A percentile compares a stretch with the other conserved stretches of the same genome.
These are phyloP conservation scores for Angophora floribunda DNA, from an alignment of 345 rosid genomes.

Conservation along the genomic window DNA sequence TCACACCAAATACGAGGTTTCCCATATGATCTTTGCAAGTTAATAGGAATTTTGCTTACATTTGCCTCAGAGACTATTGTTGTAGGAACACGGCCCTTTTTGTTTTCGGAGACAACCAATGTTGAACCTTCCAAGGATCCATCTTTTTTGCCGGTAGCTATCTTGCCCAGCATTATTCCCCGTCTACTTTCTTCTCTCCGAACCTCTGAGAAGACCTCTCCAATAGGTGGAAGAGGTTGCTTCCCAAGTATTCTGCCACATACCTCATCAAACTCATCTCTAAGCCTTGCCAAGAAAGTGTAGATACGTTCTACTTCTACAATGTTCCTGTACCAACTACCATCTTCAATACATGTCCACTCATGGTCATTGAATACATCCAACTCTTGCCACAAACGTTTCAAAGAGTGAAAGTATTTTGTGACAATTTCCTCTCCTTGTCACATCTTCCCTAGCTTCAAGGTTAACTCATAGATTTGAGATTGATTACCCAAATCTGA, in stretches of 20 bases:
- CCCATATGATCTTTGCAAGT: background rate
- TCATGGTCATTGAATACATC: background rate
- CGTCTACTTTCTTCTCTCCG: rapidly evolving
- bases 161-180: background rate
- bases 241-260: rapidly evolving
- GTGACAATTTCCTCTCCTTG: background rate
- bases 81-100: background rate
- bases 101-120: rapidly evolving
- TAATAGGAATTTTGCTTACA: background rate
- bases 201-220: background rate
- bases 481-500: background rate
- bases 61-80: background rate
- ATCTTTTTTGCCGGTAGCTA: rapidly evolving
- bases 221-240: background rate
- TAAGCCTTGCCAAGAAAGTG: background rate
- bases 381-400: background rate
- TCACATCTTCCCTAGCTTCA: rapidly evolving
- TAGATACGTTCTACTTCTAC: background rate
- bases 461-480: background rate
- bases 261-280: background rate
- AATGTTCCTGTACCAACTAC: rapidly evolving
- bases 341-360: background rate
- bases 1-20: background rate
- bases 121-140: background rate
- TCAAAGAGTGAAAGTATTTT: background rate